Percentiles rank a stretch among this genome's conserved stretches.
Evolutionary conservation across 768 basidiomycete species (phyloP).

Genomic region (Mycena chlorophos): DNA sequence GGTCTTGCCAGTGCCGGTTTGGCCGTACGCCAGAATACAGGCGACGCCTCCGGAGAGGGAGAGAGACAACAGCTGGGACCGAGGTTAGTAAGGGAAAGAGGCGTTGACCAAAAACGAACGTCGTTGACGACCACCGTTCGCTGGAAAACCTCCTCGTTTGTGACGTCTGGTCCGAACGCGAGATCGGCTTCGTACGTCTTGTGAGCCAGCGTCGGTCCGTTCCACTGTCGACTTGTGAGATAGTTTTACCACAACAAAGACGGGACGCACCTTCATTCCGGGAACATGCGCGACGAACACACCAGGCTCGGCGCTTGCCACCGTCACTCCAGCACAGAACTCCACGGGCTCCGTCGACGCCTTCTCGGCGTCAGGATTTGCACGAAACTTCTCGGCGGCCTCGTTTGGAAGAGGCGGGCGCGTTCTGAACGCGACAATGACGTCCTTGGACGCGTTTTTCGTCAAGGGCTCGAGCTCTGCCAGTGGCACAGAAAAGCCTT

Average conservation of each 20-base stretch:
- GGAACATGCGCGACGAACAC: conserved; percentile 36
- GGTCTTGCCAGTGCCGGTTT: conserved; percentile 35
- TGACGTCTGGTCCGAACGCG: conserved; percentile 32
- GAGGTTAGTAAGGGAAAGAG: not conserved
- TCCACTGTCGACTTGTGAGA: conserved; percentile 28
- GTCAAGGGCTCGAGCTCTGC: conserved; percentile 9
- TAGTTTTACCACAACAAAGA: not conserved
- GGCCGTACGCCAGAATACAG: conserved; percentile 36
- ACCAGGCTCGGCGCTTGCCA: conserved; percentile 33
- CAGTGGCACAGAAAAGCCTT: conserved; percentile 21
- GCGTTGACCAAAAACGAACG: conserved; percentile 20
- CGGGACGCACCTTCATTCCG: conserved; percentile 31
- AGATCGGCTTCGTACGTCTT: conserved; percentile 36
- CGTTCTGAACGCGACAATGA: conserved; percentile 38
- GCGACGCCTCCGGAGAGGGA: conserved; percentile 32
- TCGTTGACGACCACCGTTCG: conserved; percentile 32
- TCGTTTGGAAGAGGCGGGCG: conserved; percentile 34
- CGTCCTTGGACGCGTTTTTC: conserved; percentile 28
- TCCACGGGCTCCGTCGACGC: conserved; percentile 18
- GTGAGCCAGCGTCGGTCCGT: conserved; percentile 35
- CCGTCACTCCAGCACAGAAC: conserved; percentile 32
- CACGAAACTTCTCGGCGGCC: conserved; percentile 29
- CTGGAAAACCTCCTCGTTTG: conserved; percentile 38
- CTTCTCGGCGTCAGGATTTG: conserved; percentile 16
- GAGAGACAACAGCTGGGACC: conserved; percentile 27